Evolutionary conservation across 306 rosid genomes (phyloP), one percentile per base, ranked within the genome.

Genomic region (Lathyrus aphaca): DNA sequence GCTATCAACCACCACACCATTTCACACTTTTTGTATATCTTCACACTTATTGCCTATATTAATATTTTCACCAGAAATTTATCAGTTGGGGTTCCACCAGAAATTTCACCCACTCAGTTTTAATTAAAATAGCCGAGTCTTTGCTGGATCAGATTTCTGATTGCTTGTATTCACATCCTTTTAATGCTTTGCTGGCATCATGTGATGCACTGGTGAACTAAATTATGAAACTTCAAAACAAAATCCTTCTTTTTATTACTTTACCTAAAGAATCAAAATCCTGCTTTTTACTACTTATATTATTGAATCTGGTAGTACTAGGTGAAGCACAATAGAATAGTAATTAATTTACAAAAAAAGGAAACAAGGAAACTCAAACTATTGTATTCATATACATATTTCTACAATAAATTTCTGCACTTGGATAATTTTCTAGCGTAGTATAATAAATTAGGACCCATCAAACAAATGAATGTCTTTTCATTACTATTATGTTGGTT

Each of bases 91-190:
- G n/a, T n/a, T n/a, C n/a, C n/a, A n/a, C n/a, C n/a, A n/a, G n/a
- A n/a, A n/a, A n/a, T n/a, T n/a, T n/a, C n/a, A n/a, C n/a, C n/a
- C n/a, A n/a, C n/a, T n/a, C n/a, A n/a, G n/a, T n/a, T n/a, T n/a
- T n/a, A n/a, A n/a, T n/a, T n/a, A n/a, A n/a, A n/a, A n/a, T 86
- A 71, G 98, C 98, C 0, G 91, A 92, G 84, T 71, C 82, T 85
- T 60, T 89, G 23, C 84, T 92, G 72, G 68, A 86, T 79, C 89
- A 78, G 79, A 75, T 89, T 73, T 74, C 86, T 43, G 43, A 30
- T 38, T 74, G 81, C 67, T 67, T 58, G 32, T 6, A 46, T 75
- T 80, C 84, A 19, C 13, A 83, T 67, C 88, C 89, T 44, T 89
- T 82, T 72, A 85, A 90, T 83, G 82, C 79, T 75, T 81, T 86